Conservation (phyloP, 306 rosid genomes). For the Corylus heterophylla region DNA sequence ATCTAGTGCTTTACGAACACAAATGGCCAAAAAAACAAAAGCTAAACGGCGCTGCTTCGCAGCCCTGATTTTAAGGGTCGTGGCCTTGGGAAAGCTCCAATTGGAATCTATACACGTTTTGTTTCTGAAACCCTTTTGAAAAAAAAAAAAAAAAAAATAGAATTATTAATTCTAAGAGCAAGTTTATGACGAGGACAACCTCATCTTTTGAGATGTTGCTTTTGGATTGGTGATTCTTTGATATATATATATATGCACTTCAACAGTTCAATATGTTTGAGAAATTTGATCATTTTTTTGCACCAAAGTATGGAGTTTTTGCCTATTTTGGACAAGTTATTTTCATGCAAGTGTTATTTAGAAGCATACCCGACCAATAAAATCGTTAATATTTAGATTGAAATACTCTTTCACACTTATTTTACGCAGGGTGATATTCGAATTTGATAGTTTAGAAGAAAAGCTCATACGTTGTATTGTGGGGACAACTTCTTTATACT, state of each 20-base stretch:
- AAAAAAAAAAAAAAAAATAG: too few species aligned
- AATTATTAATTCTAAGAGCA: too few species aligned
- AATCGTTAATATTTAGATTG: too few species aligned
- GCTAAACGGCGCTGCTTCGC: constrained; percentile 58
- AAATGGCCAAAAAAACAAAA: constrained; percentile 44
- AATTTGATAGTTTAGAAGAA: neutral
- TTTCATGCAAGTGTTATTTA: neutral
- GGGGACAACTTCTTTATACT: neutral
- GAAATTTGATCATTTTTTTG: neutral
- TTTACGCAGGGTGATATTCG: neutral
- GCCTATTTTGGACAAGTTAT: neutral
- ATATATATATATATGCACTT: neutral
- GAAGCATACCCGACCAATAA: too few species aligned
- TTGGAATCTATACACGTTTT: constrained; percentile 61
- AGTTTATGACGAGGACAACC: too few species aligned
- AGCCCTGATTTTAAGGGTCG: constrained; percentile 64
- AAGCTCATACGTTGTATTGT: neutral
- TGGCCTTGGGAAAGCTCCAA: constrained; percentile 58
- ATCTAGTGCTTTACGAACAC: constrained; percentile 36
- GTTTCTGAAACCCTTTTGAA: neutral
- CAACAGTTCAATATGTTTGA: neutral
- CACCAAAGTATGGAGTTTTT: neutral
- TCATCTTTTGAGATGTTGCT: too few species aligned
- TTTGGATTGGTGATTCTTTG: neutral
- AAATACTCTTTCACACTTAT: too few species aligned